Evolutionary conservation across 164 flowering plant genomes (phyloP).

Genomic region (Chimonanthus praecox): DNA sequence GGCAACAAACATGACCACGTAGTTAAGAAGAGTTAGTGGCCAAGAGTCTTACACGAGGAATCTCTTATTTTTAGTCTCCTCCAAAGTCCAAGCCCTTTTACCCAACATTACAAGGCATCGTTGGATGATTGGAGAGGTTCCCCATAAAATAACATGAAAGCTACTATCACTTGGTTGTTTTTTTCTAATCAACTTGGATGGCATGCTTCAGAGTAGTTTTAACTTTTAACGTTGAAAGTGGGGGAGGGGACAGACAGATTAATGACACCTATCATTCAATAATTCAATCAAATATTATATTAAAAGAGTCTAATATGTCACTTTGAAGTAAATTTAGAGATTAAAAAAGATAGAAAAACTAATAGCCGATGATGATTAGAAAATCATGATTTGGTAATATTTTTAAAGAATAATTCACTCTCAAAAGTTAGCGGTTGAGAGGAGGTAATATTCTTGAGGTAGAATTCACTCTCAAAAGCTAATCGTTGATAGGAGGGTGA

Average conservation of each 20-base stretch:
- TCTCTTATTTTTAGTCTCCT: neutral
- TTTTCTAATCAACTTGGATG: neutral
- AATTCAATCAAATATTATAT: neutral
- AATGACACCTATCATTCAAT: neutral
- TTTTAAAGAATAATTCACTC: neutral
- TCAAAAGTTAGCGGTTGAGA: too few species aligned
- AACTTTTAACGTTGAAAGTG: neutral
- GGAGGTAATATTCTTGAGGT: neutral
- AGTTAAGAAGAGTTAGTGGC: neutral
- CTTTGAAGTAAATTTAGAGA: too few species aligned
- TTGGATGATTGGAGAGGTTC: neutral
- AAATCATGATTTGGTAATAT: too few species aligned
- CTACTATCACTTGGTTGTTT: neutral
- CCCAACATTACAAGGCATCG: neutral
- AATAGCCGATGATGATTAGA: too few species aligned
- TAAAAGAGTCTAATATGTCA: neutral
- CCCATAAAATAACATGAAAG: neutral
- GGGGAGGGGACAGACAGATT: too few species aligned
- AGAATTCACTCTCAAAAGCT: neutral
- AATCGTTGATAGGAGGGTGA: too few species aligned
- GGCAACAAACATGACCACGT: neutral
- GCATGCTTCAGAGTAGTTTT: neutral
- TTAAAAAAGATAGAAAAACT: neutral
- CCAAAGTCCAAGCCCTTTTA: neutral
- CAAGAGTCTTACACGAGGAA: neutral